Conservation (phyloP, 2,329 filamentous ascomycete genomes). For the Fonsecaea nubica region DNA sequence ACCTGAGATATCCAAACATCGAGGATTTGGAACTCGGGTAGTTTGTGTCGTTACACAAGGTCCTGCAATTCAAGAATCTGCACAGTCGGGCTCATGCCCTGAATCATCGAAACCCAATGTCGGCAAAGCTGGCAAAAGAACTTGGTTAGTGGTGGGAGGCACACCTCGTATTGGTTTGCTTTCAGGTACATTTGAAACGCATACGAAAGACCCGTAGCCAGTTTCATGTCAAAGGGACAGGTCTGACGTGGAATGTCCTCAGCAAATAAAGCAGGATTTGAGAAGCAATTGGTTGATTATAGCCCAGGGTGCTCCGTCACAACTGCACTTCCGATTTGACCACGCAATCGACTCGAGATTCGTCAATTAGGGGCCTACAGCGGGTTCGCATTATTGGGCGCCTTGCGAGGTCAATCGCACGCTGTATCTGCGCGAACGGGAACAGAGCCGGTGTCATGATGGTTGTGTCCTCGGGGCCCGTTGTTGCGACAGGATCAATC, state of each 20-base stretch:
- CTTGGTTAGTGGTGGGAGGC: neutral
- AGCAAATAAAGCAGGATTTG: slow-evolving; percentile 10
- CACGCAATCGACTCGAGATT: slow-evolving; percentile 11
- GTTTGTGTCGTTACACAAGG: slow-evolving; percentile 5
- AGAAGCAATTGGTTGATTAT: slow-evolving; percentile 1
- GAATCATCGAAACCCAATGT: neutral
- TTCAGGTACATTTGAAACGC: neutral
- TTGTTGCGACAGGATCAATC: slow-evolving; percentile 9
- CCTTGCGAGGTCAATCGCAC: slow-evolving; percentile 1
- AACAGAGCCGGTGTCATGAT: neutral
- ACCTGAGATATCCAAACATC: slow-evolving; percentile 84
- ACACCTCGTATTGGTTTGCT: neutral
- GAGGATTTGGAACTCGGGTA: slow-evolving; percentile 47
- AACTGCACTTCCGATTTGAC: slow-evolving; percentile 9
- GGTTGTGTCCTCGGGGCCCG: neutral
- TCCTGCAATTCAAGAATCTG: neutral
- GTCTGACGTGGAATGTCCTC: slow-evolving; percentile 19
- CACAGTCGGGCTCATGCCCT: slow-evolving; percentile 3
- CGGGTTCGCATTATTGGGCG: slow-evolving; percentile 8
- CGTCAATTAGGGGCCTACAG: slow-evolving; percentile 9
- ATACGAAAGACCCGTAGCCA: neutral
- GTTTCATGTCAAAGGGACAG: slow-evolving; percentile 7
- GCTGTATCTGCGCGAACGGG: slow-evolving; percentile 4
- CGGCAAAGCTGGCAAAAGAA: slow-evolving; percentile 1
- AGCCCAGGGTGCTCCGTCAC: neutral